Evolutionary conservation across 2,329 filamentous ascomycete genomes (phyloP), one percentile per base, ranked within the genome.

Genomic region (Cordyceps javanica): DNA sequence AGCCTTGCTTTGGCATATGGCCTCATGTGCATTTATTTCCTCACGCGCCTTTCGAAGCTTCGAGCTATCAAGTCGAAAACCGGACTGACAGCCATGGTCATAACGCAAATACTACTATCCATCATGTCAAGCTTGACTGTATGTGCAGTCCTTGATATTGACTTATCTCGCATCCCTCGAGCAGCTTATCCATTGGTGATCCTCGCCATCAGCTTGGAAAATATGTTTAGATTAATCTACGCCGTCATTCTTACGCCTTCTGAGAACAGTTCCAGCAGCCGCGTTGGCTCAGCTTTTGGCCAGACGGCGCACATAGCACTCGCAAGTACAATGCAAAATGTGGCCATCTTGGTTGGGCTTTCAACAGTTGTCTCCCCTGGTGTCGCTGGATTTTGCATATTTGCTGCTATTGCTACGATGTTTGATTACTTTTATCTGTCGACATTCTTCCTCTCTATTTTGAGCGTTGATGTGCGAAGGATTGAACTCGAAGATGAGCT

Each of bases 71-170:
- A 91, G 70, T 91, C 88, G 39, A 85, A 85, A 65, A 72, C 88
- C 42, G 89, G 89, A 32, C 75, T 93, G 53, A 85, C 90, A 49
- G 71, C 88, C 28, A 88, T 89, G 0, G 85, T 91, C 45, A 74
- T 87, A 59, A 80, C 79, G 0, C 89, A 93, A 72, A 86, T 89
- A 62, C 74, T 81, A 3, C 81, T 89, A 34, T 89, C 88, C 16
- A 85, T 91, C 64, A 78, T 90, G 71, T 89, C 88, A 4, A 91
- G 88, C 69, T 90, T 93, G 66, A 91, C 89, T 0, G 77, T 93
- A 38, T 92, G 89, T 66, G 88, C 88, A 34, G 78, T 91, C 46
- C 79, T 91, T 61, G 86, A 87, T 61, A 82, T 92, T 65, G 87
- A 92, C 65, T 74, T 93, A 16, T 89, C 87, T 10, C 84, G 83